These are phyloP conservation scores for Huntiella moniliformis DNA, from an alignment of 2,329 filamentous ascomycete genomes.

Conservation along the genomic window DNA sequence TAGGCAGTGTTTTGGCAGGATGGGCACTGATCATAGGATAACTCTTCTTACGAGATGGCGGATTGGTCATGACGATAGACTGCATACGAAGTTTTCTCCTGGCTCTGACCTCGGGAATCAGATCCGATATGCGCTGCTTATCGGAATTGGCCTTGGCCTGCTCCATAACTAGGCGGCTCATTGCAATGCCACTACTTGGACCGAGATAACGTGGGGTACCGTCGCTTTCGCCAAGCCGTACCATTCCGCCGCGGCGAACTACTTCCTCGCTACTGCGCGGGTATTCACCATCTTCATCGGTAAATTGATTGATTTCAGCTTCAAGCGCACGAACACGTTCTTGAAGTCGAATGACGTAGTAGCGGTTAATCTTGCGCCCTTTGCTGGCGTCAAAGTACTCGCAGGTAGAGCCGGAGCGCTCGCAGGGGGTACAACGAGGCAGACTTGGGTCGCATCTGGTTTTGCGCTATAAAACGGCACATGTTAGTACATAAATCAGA, in stretches of 20 bases:
- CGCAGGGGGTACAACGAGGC: constrained; percentile 80
- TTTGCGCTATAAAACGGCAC: constrained; percentile 48
- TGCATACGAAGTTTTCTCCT: constrained; percentile 38
- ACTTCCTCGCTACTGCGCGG: constrained; percentile 64
- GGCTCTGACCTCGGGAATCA: constrained; percentile 57
- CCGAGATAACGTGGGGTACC: constrained; percentile 78
- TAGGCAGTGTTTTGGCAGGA: constrained; percentile 58
- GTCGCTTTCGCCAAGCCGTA: constrained; percentile 67
- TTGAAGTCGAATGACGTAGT: constrained; percentile 83
- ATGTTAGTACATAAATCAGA: not conserved
- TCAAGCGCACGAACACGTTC: constrained; percentile 70
- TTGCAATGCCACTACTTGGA: constrained; percentile 85
- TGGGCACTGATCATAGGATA: constrained; percentile 81
- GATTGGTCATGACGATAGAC: constrained; percentile 34
- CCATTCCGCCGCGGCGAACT: constrained; percentile 67
- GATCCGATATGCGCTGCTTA: constrained; percentile 75
- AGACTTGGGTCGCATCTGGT: constrained; percentile 88
- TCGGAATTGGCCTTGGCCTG: constrained; percentile 87
- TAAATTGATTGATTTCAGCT: constrained; percentile 59
- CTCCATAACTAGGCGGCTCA: constrained; percentile 89
- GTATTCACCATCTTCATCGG: constrained; percentile 54
- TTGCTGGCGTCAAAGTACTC: constrained; percentile 90
- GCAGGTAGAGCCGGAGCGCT: constrained; percentile 76
- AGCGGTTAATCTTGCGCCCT: constrained; percentile 67
- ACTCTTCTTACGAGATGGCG: constrained; percentile 53